Evolutionary conservation across 108 stramenopile species (phyloP), one percentile per base, ranked within the genome.

Genomic region (Skeletonema grethae): DNA sequence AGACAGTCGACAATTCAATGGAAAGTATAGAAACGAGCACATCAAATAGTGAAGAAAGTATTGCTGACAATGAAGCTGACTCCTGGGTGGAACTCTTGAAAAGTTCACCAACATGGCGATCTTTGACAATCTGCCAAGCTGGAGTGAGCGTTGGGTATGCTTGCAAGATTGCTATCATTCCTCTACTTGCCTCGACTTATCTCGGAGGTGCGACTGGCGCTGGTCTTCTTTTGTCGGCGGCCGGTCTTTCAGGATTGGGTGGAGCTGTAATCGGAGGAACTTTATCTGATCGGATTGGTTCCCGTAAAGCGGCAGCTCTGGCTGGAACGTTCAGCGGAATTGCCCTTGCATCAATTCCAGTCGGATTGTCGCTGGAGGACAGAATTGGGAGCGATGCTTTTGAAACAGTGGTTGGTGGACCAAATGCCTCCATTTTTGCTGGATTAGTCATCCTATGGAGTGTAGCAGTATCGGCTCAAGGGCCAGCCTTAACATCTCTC

Each of bases 81-180:
- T 28, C 25, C 0, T 92, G 91, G 91, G 58, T 16, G 9, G 36
- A 64, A 16, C 83, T 92, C 9, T 65, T 89, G n/a, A 16, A 58
- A 20, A 63, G 76, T 18, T 79, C 76, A 15, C 61, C 66, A 20
- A 74, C 83, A 24, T 92, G 91, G 91, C 64, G 76, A 36, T 84
- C 85, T 2, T 59, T 92, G n/a, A 76, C 86, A 0, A 8, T 85
- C 1, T 88, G 84, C 70, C 87, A 90, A 77, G 69, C 68, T 48
- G 87, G 88, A 2, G 67, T 73, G 10, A 87, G 79, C 20, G 88
- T 92, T 65, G 91, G 91, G 7, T 89, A 72, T 70, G 91, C 91
- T 2, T 86, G 86, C 41, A 92, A 92, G 50, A 92, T 92, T 72
- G 88, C 88, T 2, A 72, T 74, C 30, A 85, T 92, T 20, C 91